Base-by-base conservation (phyloP, 202 grass and related monocot genomes). In the Zoysia matrella region DNA sequence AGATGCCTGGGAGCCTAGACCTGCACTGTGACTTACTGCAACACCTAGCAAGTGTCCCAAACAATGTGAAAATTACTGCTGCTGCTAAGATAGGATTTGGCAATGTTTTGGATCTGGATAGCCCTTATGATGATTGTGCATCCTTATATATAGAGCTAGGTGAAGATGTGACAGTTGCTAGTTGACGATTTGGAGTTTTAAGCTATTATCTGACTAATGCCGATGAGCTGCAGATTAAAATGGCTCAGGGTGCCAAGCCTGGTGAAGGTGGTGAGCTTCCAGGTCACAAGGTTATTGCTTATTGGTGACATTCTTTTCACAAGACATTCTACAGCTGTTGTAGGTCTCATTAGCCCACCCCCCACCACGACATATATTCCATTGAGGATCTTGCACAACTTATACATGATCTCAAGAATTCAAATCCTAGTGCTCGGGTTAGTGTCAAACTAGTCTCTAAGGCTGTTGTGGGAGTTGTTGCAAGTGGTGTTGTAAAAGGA, bases 191-290 rank as follows among this genome's bases (percentile, higher is more conserved):
- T 72, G 93, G 93, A 71, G 94, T 97, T 91, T 83, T 83, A 22
- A 97, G 87, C 44, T 86, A 97, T 69, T 97, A 97, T 73, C 72
- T 97, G 63, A 91, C 79, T 53, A 93, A 97, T 64, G 88, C 94
- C 15, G 80, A 86, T 83, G 94, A 97, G 69, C 86, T 97, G 63
- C 94, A 97, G 94, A 97, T 97, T 80, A 97, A 97, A 83, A 97
- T 97, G 94, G 94, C 94, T 67, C 94, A 97, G 94, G 91, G 91
- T 14, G 91, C 91, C 52, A 93, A 90, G 76, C 91, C 87, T 44
- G 91, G 91, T 22, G 91, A 93, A 88, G 91, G 91, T 6, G 91
- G 91, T 0, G 87, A 93, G 68, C 91, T 93, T 47, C 91, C 87
- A 64, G 82, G 87, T 54, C 81, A 89, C 79, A 90, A 93, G 60